phyloP scores from a whole-genome alignment of 305 asterid genomes.

The Stenogyne calaminthoides region DNA sequence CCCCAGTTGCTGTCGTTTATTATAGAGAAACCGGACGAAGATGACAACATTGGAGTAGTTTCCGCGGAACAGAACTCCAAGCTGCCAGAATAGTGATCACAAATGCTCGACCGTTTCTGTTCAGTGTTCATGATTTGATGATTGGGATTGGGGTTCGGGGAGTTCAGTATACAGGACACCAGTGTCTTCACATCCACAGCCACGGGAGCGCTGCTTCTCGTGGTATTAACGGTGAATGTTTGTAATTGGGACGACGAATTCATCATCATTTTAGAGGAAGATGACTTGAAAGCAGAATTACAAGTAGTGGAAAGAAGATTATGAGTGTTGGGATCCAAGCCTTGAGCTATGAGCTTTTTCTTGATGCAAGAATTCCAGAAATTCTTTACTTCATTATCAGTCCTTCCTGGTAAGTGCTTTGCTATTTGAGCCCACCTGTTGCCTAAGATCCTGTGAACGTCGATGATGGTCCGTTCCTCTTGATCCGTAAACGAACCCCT shows the following conservation, averaged over 20 bases:
- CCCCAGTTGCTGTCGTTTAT: constrained; percentile 31
- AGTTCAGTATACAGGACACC: constrained; percentile 9
- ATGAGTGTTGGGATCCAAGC: constrained; percentile 91
- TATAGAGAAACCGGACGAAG: constrained; percentile 32
- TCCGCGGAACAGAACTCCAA: constrained; percentile 5
- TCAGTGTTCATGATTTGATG: neutral
- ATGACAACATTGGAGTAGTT: constrained; percentile 27
- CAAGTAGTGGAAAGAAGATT: constrained; percentile 78
- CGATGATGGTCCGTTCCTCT: constrained; percentile 81
- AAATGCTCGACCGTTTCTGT: neutral
- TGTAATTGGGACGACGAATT: neutral
- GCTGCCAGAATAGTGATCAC: neutral
- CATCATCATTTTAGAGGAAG: neutral
- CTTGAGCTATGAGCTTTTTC: constrained; percentile 87
- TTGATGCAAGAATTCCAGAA: constrained; percentile 95
- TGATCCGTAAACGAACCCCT: constrained; percentile 81
- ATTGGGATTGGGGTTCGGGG: neutral
- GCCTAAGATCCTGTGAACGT: constrained; percentile 84
- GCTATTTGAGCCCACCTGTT: constrained; percentile 97
- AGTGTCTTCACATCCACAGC: constrained; percentile 33
- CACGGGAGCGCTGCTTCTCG: constrained; percentile 1
- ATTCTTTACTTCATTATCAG: constrained; percentile 92
- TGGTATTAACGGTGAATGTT: constrained; percentile 53
- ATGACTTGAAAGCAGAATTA: no score
- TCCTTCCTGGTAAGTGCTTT: constrained; percentile 88